Conservation (phyloP, 208 protist genomes). For the Endotrypanum monterogeii region DNA sequence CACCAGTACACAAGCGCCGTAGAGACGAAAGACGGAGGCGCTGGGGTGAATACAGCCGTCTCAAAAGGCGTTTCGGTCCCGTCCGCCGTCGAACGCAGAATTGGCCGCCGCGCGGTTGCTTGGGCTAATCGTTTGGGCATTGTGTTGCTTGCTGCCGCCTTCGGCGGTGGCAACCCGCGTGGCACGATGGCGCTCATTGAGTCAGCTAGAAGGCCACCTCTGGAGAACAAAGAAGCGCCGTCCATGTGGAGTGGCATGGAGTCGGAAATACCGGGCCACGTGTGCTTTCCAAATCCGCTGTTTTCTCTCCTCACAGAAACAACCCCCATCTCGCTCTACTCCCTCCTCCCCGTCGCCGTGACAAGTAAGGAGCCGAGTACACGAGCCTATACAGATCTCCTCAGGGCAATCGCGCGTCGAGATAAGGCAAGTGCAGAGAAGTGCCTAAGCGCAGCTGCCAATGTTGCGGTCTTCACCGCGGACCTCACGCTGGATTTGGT, state of each 20-base stretch:
- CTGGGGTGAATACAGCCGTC: not conserved
- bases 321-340: constrained; percentile 15
- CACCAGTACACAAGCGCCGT: not conserved
- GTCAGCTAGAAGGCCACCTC: not conserved
- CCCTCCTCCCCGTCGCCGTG: not conserved
- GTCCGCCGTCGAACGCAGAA: not conserved
- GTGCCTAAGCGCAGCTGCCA: constrained; percentile 13
- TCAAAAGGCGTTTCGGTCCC: constrained; percentile 10
- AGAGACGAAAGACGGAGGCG: not conserved
- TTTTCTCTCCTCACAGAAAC: constrained; percentile 15
- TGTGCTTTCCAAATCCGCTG: constrained; percentile 26
- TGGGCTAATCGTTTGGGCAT: constrained; percentile 29
- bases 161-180: constrained; percentile 28
- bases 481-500: constrained; percentile 23
- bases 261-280: constrained; percentile 12
- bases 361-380: not conserved
- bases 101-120: constrained; percentile 5
- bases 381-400: constrained; percentile 13
- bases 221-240: not conserved
- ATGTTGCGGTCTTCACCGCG: not conserved
- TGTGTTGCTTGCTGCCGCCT: constrained; percentile 26
- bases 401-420: constrained; percentile 25
- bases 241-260: constrained; percentile 16
- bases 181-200: not conserved
- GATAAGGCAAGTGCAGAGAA: constrained; percentile 13